These are phyloP conservation scores for Trametes hirsuta DNA, from an alignment of 1,284 basidiomycete genomes.

Conservation along the genomic window DNA sequence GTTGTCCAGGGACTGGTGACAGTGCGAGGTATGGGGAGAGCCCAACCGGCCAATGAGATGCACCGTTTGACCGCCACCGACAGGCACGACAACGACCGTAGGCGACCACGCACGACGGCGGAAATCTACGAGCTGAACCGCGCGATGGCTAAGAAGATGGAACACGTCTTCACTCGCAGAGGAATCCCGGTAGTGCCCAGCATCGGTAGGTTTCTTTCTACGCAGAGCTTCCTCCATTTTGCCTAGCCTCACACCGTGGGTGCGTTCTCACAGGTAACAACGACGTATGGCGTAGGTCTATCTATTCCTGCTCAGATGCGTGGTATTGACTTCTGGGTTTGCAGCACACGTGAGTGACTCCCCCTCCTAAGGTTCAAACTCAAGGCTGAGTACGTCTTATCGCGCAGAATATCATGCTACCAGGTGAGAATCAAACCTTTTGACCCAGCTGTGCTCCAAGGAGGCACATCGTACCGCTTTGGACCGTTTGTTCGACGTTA, in stretches of 20 bases:
- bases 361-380: background rate
- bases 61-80: constrained; percentile 4
- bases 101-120: constrained; percentile 75
- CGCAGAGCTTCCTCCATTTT: constrained; percentile 7
- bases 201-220: constrained; percentile 56
- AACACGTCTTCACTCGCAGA: constrained; percentile 64
- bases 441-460: no score
- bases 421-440: constrained; percentile 45
- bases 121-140: constrained; percentile 86
- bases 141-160: constrained; percentile 71
- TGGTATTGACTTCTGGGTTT: constrained; percentile 18
- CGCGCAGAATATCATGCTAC: constrained; percentile 63
- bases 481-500: background rate
- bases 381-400: constrained; percentile 9
- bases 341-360: constrained; percentile 61
- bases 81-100: constrained; percentile 89
- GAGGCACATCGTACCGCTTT: no score
- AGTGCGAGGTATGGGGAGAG: constrained; percentile 68
- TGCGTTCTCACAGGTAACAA: constrained; percentile 66
- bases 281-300: constrained; percentile 80
- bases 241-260: constrained; percentile 11
- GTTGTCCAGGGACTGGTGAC: constrained; percentile 82
- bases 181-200: constrained; percentile 85
- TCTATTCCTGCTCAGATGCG: constrained; percentile 1
- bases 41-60: background rate